These are phyloP conservation scores for Crepidotus variabilis DNA, from an alignment of 768 basidiomycete genomes.

Conservation along the genomic window DNA sequence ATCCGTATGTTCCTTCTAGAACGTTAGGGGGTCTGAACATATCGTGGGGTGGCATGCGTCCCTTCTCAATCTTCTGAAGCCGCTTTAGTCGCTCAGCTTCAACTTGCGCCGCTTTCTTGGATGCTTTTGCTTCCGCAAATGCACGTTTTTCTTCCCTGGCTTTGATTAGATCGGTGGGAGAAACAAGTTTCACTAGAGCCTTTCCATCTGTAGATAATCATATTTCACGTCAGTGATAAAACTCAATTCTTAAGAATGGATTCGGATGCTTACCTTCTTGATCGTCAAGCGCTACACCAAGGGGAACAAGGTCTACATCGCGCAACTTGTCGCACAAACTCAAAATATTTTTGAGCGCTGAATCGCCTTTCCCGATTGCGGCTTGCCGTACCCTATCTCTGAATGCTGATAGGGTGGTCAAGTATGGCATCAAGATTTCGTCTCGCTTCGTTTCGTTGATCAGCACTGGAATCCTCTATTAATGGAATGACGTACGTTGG, in stretches of 20 bases:
- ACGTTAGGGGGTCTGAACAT: conserved; percentile 86
- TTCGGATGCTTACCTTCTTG: conserved; percentile 66
- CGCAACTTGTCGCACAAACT: conserved; percentile 86
- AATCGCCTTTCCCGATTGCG: conserved; percentile 69
- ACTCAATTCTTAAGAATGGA: conserved; percentile 2
- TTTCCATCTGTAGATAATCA: conserved; percentile 65
- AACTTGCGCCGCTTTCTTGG: conserved; percentile 69
- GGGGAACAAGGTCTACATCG: conserved; percentile 85
- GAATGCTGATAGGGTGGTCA: conserved; percentile 82
- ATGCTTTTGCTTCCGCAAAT: conserved; percentile 67
- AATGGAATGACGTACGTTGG: conserved; percentile 43
- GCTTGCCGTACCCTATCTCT: conserved; percentile 83
- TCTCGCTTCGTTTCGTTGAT: conserved; percentile 55
- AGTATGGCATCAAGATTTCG: conserved; percentile 83
- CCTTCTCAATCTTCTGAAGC: conserved; percentile 80
- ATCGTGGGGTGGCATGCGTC: conserved; percentile 65
- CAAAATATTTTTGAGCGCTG: conserved; percentile 75
- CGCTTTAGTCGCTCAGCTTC: conserved; percentile 67
- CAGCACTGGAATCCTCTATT: conserved; percentile 7
- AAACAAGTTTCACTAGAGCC: conserved; percentile 89
- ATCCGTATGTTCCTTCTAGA: conserved; percentile 65
- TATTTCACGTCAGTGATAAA: conserved; percentile 1
- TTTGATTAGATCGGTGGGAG: conserved; percentile 75
- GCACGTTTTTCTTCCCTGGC: conserved; percentile 88
- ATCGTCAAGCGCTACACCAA: conserved; percentile 96